A percentile compares a stretch with the other conserved stretches of the same genome.
Evolutionary conservation across 176 grass and related monocot species (phyloP).

Genomic region (Rhynchospora breviuscula): DNA sequence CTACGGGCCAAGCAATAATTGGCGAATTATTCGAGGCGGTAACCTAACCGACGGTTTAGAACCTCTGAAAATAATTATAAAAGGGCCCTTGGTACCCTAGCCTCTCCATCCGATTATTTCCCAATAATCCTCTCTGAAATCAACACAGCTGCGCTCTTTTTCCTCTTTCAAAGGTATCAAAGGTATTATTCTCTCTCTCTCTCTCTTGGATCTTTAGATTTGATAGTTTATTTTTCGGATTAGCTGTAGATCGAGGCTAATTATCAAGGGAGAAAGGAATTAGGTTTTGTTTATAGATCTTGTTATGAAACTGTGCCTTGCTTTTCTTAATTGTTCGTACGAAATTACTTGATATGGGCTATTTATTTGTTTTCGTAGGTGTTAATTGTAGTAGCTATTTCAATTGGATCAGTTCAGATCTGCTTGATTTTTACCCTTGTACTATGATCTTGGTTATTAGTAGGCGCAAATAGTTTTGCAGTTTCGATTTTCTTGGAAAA

Average conservation of each 20-base stretch:
- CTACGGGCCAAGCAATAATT: conserved; percentile 8
- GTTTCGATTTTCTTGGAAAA: too few relatives aligned
- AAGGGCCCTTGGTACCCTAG: background rate
- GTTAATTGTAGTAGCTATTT: background rate
- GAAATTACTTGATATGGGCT: background rate
- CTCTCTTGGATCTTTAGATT: background rate
- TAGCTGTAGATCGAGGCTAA: background rate
- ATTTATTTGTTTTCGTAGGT: background rate
- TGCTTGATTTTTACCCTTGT: background rate
- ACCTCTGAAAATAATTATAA: background rate
- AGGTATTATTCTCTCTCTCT: background rate
- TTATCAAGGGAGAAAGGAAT: background rate
- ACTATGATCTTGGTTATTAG: background rate
- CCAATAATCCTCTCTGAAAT: background rate
- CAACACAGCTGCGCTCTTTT: background rate
- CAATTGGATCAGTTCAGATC: background rate
- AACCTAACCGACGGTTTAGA: background rate
- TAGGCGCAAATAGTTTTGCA: background rate
- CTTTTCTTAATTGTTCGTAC: too few relatives aligned
- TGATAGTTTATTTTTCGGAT: background rate
- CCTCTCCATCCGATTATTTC: background rate
- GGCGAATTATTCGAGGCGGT: background rate
- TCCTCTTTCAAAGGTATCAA: background rate
- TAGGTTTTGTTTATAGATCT: background rate
- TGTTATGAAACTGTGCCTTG: too few relatives aligned